phyloP scores from a whole-genome alignment of 2,329 filamentous ascomycete species.

The Colletotrichum chlorophyti region DNA sequence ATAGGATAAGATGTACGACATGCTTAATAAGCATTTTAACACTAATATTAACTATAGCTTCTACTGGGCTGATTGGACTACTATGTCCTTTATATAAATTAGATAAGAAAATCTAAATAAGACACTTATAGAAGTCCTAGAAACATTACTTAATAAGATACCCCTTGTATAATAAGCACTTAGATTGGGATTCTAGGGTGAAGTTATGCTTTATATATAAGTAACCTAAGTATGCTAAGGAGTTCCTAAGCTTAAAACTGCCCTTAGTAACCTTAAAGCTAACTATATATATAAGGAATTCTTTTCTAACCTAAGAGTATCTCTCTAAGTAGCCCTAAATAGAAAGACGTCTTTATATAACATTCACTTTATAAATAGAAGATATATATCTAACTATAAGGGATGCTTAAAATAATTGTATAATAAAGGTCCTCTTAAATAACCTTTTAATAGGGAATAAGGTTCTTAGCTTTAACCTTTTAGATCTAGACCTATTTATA shows the following conservation, averaged over 20 bases:
- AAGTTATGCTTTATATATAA: neutral
- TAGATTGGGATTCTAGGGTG: neutral
- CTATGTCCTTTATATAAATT: neutral
- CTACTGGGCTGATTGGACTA: neutral
- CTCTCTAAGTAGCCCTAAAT: neutral
- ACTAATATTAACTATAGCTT: neutral
- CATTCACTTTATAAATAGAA: neutral
- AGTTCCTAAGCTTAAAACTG: neutral
- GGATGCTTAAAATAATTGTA: neutral
- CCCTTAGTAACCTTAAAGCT: neutral
- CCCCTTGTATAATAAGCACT: neutral
- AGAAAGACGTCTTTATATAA: neutral
- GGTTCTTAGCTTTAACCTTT: too few species aligned
- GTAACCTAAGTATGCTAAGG: neutral
- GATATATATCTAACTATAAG: neutral
- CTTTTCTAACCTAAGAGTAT: neutral
- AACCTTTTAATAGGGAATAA: too few species aligned
- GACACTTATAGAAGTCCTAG: neutral
- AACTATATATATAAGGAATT: neutral
- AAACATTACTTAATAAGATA: neutral
- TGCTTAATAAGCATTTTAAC: too few species aligned
- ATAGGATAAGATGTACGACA: too few species aligned
- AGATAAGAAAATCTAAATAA: neutral
- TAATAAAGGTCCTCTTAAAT: too few species aligned
- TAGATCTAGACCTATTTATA: too few species aligned